These are phyloP conservation scores for Skeletonema tropicum DNA, from an alignment of 108 stramenopile genomes.

Conservation along the genomic window DNA sequence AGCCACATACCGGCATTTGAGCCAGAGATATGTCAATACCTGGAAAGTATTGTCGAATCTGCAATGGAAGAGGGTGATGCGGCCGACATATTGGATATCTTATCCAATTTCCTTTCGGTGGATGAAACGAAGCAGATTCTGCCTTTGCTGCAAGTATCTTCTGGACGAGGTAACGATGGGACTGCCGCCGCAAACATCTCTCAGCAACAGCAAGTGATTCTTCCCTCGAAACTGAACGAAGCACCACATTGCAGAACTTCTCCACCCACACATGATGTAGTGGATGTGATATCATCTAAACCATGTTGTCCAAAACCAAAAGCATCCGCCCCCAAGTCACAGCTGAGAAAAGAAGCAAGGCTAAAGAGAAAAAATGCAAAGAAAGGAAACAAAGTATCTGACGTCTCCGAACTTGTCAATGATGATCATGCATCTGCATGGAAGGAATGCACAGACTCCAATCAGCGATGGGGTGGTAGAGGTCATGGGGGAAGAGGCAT, in stretches of 20 bases:
- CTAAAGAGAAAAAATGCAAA: conserved; percentile 17
- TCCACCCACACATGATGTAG: too few species aligned
- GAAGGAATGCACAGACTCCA: conserved; percentile 50
- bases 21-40: conserved; percentile 21
- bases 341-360: conserved; percentile 11
- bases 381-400: conserved; percentile 9
- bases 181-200: background rate
- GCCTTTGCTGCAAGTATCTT: background rate
- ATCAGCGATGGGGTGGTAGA: conserved; percentile 60
- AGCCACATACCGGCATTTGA: conserved; percentile 26
- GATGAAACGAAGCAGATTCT: conserved; percentile 13
- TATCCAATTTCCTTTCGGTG: conserved; percentile 23
- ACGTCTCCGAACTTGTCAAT: conserved; percentile 23
- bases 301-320: background rate
- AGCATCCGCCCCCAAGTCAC: background rate
- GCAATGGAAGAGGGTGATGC: conserved; percentile 26
- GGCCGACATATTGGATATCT: background rate
- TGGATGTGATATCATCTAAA: too few species aligned
- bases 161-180: background rate
- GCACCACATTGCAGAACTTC: too few species aligned
- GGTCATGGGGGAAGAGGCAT: conserved; percentile 67
- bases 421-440: conserved; percentile 67
- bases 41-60: conserved; percentile 28
- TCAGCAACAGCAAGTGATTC: background rate
- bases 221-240: background rate